Evolutionary conservation across 164 flowering plant species (phyloP).

Genomic region (Echeveria elegans): DNA sequence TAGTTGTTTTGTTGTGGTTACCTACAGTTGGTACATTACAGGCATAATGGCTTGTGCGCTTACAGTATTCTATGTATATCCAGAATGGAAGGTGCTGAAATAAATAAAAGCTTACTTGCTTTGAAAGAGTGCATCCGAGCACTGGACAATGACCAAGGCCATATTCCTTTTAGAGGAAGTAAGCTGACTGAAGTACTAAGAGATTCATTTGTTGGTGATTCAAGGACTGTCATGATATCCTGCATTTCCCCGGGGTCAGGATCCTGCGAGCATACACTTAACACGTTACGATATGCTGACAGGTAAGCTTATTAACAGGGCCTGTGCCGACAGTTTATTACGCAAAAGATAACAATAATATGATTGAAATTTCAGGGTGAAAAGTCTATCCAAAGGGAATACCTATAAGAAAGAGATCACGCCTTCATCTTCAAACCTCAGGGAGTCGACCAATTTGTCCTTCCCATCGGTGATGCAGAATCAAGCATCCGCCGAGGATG

Average conservation of each 20-base stretch:
- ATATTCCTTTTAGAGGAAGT: constrained; percentile 95
- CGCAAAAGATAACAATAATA: not conserved
- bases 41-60: not conserved
- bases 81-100: constrained; percentile 98
- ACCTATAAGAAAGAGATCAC: constrained; percentile 45
- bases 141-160: constrained; percentile 88
- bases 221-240: constrained; percentile 94
- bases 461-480: constrained; percentile 29
- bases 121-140: constrained; percentile 93
- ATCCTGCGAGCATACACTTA: constrained; percentile 88
- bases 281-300: constrained; percentile 94
- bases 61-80: constrained; percentile 10
- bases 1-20: no score
- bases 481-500: constrained; percentile 29
- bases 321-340: not conserved
- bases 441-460: constrained; percentile 45
- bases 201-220: constrained; percentile 91
- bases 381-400: constrained; percentile 81
- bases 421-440: constrained; percentile 32
- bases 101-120: constrained; percentile 85
- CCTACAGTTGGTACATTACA: not conserved
- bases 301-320: constrained; percentile 33
- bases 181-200: constrained; percentile 88
- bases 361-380: constrained; percentile 44
- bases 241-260: constrained; percentile 91